phyloP scores from a whole-genome alignment of 768 basidiomycete species.

The Serendipita sp. region DNA sequence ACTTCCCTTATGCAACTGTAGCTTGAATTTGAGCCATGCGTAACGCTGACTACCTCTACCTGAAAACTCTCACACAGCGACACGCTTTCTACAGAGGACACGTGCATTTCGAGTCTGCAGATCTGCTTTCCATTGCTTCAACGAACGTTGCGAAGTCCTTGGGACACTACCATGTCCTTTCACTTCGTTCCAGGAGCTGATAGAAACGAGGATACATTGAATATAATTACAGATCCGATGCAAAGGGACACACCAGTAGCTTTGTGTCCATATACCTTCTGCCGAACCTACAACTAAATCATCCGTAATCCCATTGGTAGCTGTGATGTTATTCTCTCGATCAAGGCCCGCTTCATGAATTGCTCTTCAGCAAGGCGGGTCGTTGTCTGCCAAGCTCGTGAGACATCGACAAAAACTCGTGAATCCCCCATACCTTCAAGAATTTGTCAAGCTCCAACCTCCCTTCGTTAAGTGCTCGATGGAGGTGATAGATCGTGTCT shows the following conservation, averaged over 20 bases:
- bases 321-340: conserved; percentile 59
- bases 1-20: too few relatives aligned
- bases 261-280: too few relatives aligned
- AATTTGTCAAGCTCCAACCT: conserved; percentile 91
- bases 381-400: conserved; percentile 36
- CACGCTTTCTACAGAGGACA: too few relatives aligned
- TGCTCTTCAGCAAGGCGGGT: conserved; percentile 87
- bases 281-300: not conserved
- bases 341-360: conserved; percentile 89
- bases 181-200: too few relatives aligned
- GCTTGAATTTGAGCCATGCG: too few relatives aligned
- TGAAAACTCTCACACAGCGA: too few relatives aligned
- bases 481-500: conserved; percentile 94
- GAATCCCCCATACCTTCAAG: conserved; percentile 48
- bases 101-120: too few relatives aligned
- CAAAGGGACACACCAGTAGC: too few relatives aligned
- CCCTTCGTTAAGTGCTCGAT: conserved; percentile 78
- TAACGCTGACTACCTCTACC: too few relatives aligned
- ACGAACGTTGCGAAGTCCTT: too few relatives aligned
- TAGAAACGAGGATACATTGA: not conserved
- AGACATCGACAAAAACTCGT: conserved; percentile 12
- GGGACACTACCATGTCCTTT: too few relatives aligned
- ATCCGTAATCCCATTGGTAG: conserved; percentile 15
- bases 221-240: not conserved
- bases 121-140: too few relatives aligned